These are phyloP conservation scores for Lyophyllum atratum DNA, from an alignment of 768 basidiomycete genomes.

Conservation along the genomic window DNA sequence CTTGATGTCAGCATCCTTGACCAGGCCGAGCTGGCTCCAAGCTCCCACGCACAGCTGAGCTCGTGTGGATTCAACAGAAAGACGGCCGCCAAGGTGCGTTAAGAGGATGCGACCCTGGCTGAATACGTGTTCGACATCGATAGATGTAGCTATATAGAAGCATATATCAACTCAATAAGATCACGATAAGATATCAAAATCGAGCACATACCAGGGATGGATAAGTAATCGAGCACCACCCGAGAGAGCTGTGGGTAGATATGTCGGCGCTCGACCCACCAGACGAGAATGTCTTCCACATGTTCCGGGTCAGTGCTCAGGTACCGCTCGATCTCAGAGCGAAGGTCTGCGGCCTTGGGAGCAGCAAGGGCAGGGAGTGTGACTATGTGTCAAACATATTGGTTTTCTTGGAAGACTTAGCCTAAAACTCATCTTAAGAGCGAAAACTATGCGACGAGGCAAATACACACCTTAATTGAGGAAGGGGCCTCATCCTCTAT, in stretches of 20 bases:
- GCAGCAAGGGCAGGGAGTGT: neutral
- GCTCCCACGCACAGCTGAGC: conserved; percentile 6
- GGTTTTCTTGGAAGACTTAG: too few relatives aligned
- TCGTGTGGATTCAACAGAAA: neutral
- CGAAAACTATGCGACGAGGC: neutral
- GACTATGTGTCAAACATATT: neutral
- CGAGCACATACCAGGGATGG: conserved; percentile 22
- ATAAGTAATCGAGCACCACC: conserved; percentile 33
- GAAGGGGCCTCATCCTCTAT: neutral
- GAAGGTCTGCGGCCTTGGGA: neutral
- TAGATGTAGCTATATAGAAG: neutral
- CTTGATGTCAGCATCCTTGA: too few relatives aligned
- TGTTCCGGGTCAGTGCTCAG: conserved; percentile 29
- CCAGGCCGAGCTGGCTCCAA: too few relatives aligned
- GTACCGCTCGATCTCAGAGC: conserved; percentile 22
- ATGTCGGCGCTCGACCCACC: too few relatives aligned
- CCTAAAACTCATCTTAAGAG: neutral
- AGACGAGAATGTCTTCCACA: conserved; percentile 23
- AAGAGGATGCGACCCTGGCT: too few relatives aligned
- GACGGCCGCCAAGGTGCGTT: conserved; percentile 2
- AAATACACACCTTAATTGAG: neutral
- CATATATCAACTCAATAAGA: too few relatives aligned
- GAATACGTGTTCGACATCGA: conserved; percentile 10
- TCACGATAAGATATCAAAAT: neutral
- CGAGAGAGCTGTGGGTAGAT: conserved; percentile 28